Conservation (phyloP, 2,329 filamentous ascomycete species). For the Pseudogymnoascus verrucosus region DNA sequence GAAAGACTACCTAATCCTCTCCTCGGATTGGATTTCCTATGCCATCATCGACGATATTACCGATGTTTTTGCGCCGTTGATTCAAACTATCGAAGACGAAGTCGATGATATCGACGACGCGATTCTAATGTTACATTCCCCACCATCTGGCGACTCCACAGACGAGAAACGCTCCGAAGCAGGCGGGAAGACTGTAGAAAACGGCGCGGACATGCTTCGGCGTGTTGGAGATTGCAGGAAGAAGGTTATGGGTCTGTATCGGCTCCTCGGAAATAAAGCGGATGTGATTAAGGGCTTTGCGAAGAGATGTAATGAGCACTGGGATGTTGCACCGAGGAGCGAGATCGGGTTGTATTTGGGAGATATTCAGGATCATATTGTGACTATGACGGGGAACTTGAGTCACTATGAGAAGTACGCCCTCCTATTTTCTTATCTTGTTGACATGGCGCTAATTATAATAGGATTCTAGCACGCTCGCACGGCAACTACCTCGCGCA, state of each 20-base stretch:
- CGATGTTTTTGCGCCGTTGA: constrained; percentile 87
- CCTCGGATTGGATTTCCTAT: constrained; percentile 97
- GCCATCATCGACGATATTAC: constrained; percentile 98
- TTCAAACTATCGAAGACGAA: constrained; percentile 88
- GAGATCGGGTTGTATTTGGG: constrained; percentile 97
- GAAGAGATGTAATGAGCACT: constrained; percentile 95
- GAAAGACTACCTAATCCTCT: constrained; percentile 85
- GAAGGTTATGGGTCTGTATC: constrained; percentile 93
- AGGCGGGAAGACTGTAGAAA: constrained; percentile 34
- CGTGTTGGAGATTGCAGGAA: constrained; percentile 91
- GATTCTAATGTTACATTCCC: constrained; percentile 73
- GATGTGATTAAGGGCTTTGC: constrained; percentile 99
- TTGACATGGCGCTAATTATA: constrained; percentile 14
- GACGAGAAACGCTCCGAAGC: constrained; percentile 40
- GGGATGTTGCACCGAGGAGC: constrained; percentile 88
- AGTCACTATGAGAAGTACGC: constrained; percentile 91
- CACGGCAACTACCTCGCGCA: constrained; percentile 98
- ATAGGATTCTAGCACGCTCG: constrained; percentile 76
- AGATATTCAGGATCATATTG: constrained; percentile 97
- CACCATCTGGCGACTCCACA: constrained; percentile 32
- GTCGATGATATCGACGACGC: constrained; percentile 94
- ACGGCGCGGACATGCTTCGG: constrained; percentile 74
- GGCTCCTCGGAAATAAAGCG: constrained; percentile 90
- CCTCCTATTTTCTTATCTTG: neutral
- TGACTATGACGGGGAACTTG: constrained; percentile 96